Base-by-base conservation (phyloP, 139 green algal species). In the Closterium sp. region DNA sequence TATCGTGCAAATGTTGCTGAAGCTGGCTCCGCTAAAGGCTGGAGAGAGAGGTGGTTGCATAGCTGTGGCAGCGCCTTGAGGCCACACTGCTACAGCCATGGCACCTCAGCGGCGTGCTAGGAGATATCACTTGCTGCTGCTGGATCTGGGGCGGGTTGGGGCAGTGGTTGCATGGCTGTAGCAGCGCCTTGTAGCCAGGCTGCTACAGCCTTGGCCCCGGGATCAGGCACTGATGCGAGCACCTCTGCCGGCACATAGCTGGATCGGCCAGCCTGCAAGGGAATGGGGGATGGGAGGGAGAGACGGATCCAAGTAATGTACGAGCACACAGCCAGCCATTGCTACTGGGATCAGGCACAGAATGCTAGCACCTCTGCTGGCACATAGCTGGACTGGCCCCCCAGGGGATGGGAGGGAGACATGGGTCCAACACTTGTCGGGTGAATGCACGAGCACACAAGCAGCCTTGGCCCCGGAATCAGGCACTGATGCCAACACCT, bases 181-280 rank as follows among this genome's bases (percentile, higher is more conserved):
- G 90, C 90, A 23, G 90, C 90, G 12, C 34, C 90, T 35, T 90
- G 25, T 2, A 92, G 90, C 90, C 90, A 92, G 10, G 90, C 86
- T 31, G 90, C 84, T 34, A 87, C 90, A 38, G 90, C 90, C 90
- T 66, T 92, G 84, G 90, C 90, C 12, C 90, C 90, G 4, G 90
- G 90, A 31, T 92, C 90, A 23, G 90, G 55, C 5, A 92, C 90
- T 2, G 84, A 83, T 10, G 30, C 23, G n/a, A 92, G 31, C 31
- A 92, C 32, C 34, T 92, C 90, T 34, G 90, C 32, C 16, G 90
- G 90, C 33, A 92, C 90, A 84, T 92, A 92, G 9, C 35, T 83
- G 23, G 90, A 92, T 23, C 90, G 33, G 25, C 90, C 90, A 23
- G 90, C 90, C 89, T 92, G 89, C 3, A n/a, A n/a, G 36, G 36